Base-by-base conservation (phyloP, 495 filamentous ascomycete species). In the Jackrogersella minutella region DNA sequence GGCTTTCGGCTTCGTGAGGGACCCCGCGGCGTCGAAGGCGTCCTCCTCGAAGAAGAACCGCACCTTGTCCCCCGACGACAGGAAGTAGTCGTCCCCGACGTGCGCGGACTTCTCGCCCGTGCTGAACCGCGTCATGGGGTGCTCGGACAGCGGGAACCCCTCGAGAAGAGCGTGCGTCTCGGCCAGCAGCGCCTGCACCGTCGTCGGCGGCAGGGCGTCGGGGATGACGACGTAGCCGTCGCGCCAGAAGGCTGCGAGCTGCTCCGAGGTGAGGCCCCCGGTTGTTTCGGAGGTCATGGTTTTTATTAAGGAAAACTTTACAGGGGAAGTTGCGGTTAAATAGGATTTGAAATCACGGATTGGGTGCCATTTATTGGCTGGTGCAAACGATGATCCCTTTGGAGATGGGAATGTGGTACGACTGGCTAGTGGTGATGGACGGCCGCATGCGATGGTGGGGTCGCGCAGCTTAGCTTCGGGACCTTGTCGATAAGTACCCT, bases 21-120 rank as follows among this genome's bases (percentile, higher is more conserved):
- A 17, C 87, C 87, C 24, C 30, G 67, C 19, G 2, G 80, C 56
- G 73, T 87, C 82, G 70, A 92, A 91, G 57, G 90, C 90, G 76
- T 89, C 90, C 72, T 93, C 91, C 75, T 99, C 95, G 81, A 99
- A 97, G 87, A 99, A 99, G 82, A 94, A 97, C 52, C 91, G 88
- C 47, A 99, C 81, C 71, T 98, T 96, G 83, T 97, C 91, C 53
- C 91, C 91, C 1, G 88, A 92, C 2, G 78, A 81, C 0, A 99
- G 86, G 78, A 99, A 99, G 86, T 99, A 99, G 74, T 90, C 86
- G 79, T 99, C 95, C 61, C 95, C 93, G 19, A 97, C 90, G 78
- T 99, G 95, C 46, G 85, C 81, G 22, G 74, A 68, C 53, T 80
- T 83, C 59, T 87, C 82, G 70, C 93, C 93, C 1, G 93, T 96